Evolutionary conservation across 1,284 basidiomycete genomes (phyloP).

Genomic region (Fomitopsis palustris): DNA sequence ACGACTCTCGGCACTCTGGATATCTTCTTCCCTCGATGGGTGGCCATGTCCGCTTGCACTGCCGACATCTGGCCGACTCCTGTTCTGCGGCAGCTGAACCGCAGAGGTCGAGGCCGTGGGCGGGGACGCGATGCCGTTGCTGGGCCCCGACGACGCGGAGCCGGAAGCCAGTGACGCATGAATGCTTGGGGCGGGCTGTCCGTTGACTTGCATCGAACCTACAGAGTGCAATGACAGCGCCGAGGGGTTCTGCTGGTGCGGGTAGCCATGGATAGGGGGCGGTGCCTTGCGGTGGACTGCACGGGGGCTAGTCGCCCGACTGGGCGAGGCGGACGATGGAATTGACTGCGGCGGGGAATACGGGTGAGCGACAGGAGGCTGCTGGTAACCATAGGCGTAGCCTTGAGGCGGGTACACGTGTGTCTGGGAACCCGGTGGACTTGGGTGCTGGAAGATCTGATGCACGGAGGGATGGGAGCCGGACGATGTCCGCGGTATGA

Average conservation of each 20-base stretch:
- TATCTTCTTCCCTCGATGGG: background rate
- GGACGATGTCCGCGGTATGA: background rate
- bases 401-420: background rate
- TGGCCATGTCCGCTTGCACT: background rate
- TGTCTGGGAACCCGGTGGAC: background rate
- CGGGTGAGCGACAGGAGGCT: background rate
- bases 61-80: constrained; percentile 5
- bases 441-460: background rate
- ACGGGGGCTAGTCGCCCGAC: background rate
- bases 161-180: background rate
- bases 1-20: background rate
- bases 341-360: background rate
- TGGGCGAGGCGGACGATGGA: background rate
- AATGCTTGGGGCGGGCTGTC: background rate
- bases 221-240: background rate
- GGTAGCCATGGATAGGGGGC: background rate
- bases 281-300: constrained; percentile 4
- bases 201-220: background rate
- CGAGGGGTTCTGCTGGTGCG: background rate
- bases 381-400: background rate
- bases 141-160: background rate
- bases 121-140: background rate
- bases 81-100: background rate
- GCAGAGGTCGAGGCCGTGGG: background rate
- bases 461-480: background rate